Evolutionary conservation across 176 grass and related monocot genomes (phyloP).

Genomic region (Bromus sterilis): DNA sequence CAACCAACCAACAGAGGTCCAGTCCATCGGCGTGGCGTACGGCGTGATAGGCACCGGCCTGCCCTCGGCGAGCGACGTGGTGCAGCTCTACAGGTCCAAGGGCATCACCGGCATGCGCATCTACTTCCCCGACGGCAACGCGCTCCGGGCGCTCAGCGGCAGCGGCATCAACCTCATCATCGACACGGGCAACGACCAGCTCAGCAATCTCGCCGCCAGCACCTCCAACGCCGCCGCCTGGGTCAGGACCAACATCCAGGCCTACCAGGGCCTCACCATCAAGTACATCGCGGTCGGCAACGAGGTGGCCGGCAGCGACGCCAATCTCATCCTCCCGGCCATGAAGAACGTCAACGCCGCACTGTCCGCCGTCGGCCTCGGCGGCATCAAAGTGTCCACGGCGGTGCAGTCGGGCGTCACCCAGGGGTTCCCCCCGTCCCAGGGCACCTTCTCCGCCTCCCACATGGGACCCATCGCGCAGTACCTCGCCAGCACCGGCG

Average conservation of each 20-base stretch:
- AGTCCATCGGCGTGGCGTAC: slow-evolving; percentile 31
- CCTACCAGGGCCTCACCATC: neutral
- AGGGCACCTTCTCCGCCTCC: neutral
- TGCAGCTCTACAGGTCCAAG: slow-evolving; percentile 55
- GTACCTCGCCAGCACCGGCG: slow-evolving; percentile 11
- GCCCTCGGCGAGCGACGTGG: slow-evolving; percentile 18
- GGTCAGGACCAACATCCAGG: neutral
- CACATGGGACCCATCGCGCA: slow-evolving; percentile 16
- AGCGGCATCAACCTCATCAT: neutral
- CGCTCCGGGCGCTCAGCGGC: neutral
- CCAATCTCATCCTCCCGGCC: slow-evolving; percentile 22
- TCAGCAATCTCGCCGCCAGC: neutral
- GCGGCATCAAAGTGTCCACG: neutral
- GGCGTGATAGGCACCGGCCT: slow-evolving; percentile 13
- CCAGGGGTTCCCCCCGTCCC: neutral
- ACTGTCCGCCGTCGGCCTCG: slow-evolving; percentile 14
- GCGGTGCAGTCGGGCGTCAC: neutral
- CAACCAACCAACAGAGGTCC: neutral
- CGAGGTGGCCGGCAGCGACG: slow-evolving; percentile 18
- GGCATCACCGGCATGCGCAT: slow-evolving; percentile 54
- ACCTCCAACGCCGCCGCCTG: neutral
- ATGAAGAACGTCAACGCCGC: slow-evolving; percentile 44
- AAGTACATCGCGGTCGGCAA: slow-evolving; percentile 50
- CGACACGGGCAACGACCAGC: neutral
- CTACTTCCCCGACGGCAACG: neutral